Evolutionary conservation across 352 stramenopile genomes (phyloP).

Genomic region (Globisporangium yorkense): DNA sequence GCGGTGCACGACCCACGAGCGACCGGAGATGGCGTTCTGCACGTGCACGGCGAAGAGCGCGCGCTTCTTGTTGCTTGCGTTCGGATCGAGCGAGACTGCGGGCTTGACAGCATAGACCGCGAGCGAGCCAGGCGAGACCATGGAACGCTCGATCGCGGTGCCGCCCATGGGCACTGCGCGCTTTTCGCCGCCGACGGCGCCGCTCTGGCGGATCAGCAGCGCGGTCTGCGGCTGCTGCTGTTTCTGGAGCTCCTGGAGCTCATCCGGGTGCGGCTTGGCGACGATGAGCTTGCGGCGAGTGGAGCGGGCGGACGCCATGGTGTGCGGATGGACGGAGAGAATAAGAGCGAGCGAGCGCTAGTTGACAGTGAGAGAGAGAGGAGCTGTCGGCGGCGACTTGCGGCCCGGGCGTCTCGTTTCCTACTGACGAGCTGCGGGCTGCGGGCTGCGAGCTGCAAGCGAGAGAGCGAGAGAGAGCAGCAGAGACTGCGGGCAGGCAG

Average conservation of each 20-base stretch:
- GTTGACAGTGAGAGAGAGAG: not conserved
- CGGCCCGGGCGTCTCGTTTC: conserved; percentile 6
- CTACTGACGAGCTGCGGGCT: conserved; percentile 3
- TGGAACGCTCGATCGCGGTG: conserved; percentile 57
- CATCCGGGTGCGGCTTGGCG: conserved; percentile 9
- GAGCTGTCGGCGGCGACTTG: not conserved
- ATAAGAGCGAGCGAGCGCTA: not conserved
- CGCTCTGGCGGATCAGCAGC: conserved; percentile 32
- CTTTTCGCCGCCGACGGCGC: conserved; percentile 21
- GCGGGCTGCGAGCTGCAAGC: not conserved
- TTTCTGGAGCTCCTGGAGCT: conserved; percentile 11
- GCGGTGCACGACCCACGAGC: conserved; percentile 67
- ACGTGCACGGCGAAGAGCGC: conserved; percentile 60
- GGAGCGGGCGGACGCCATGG: conserved; percentile 10
- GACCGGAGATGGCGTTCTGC: conserved; percentile 66
- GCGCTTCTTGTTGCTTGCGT: conserved; percentile 26
- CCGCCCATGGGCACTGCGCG: conserved; percentile 47
- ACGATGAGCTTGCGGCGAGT: conserved; percentile 15
- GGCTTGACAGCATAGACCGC: conserved; percentile 58
- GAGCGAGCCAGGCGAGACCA: conserved; percentile 51
- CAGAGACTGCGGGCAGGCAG: too few relatives aligned
- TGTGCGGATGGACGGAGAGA: not conserved
- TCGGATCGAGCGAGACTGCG: conserved; percentile 21
- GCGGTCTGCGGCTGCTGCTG: conserved; percentile 19
- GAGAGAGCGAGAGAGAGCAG: not conserved